A percentile compares a stretch with the other conserved stretches of the same genome.
Conservation (phyloP, 257 asterid species). For the Nicotiana tomentosiformis region DNA sequence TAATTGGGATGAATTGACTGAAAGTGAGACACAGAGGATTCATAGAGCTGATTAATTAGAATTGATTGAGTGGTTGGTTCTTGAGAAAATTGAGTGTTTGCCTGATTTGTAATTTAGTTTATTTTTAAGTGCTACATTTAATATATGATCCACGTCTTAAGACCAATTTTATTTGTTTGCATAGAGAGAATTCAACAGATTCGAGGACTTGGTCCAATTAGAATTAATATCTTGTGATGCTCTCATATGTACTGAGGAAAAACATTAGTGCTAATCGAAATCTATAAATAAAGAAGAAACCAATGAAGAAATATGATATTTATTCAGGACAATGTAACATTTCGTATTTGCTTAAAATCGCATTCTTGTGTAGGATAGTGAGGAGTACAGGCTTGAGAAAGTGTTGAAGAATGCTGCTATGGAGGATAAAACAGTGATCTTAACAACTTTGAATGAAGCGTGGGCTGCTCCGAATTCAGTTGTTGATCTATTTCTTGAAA, state of each 20-base stretch:
- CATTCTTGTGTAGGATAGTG: constrained; percentile 23
- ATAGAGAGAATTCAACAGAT: not conserved
- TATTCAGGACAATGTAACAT: not conserved
- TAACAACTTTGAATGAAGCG: constrained; percentile 49
- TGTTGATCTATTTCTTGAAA: constrained; percentile 46
- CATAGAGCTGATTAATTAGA: not conserved
- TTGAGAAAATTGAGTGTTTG: not conserved
- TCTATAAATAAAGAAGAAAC: not conserved
- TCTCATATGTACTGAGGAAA: not conserved
- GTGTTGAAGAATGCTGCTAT: constrained; percentile 39
- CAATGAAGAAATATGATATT: not conserved
- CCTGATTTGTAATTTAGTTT: too few relatives aligned
- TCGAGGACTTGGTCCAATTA: not conserved
- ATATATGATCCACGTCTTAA: too few relatives aligned
- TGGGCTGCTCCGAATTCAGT: constrained; percentile 40
- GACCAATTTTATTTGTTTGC: not conserved
- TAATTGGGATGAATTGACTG: not conserved
- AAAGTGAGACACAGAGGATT: not conserved
- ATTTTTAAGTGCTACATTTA: too few relatives aligned
- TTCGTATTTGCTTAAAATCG: not conserved
- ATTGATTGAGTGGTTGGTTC: not conserved
- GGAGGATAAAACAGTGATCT: constrained; percentile 40
- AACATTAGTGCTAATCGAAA: not conserved
- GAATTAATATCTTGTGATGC: not conserved
- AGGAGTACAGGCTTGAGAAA: constrained; percentile 30